These are phyloP conservation scores for Globisporangium alternatum DNA, from an alignment of 352 stramenopile genomes.

Conservation along the genomic window DNA sequence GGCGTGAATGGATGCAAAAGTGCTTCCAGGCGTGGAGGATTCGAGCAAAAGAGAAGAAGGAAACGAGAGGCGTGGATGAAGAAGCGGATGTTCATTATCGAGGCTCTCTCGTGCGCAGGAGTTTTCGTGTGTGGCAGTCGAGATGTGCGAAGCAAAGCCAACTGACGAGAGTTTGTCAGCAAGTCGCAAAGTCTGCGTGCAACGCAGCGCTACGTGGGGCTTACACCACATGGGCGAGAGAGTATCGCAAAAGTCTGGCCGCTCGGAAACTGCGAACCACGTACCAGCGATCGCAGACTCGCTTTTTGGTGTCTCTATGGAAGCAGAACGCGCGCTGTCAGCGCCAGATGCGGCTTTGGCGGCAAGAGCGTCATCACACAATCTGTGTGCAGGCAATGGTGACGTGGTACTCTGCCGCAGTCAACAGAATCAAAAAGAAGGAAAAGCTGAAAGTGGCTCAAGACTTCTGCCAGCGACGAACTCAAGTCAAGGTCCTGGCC, in stretches of 20 bases:
- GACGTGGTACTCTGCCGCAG: background rate
- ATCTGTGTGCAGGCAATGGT: background rate
- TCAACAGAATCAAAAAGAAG: background rate
- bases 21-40: background rate
- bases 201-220: background rate
- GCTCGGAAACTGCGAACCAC: background rate
- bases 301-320: background rate
- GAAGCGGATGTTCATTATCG: no score
- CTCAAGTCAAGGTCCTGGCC: background rate
- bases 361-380: background rate
- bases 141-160: background rate
- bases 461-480: background rate
- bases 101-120: background rate
- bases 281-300: background rate
- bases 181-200: background rate
- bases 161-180: background rate
- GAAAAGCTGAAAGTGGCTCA: background rate
- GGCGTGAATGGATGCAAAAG: background rate
- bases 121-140: background rate
- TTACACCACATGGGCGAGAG: background rate
- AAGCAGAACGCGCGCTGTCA: background rate
- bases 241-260: background rate
- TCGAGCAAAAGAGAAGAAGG: background rate
- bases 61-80: background rate
- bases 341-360: slow-evolving; percentile 1